These are phyloP conservation scores for Dianthus caryophyllus DNA, from an alignment of 148 eudicot genomes.

Conservation along the genomic window DNA sequence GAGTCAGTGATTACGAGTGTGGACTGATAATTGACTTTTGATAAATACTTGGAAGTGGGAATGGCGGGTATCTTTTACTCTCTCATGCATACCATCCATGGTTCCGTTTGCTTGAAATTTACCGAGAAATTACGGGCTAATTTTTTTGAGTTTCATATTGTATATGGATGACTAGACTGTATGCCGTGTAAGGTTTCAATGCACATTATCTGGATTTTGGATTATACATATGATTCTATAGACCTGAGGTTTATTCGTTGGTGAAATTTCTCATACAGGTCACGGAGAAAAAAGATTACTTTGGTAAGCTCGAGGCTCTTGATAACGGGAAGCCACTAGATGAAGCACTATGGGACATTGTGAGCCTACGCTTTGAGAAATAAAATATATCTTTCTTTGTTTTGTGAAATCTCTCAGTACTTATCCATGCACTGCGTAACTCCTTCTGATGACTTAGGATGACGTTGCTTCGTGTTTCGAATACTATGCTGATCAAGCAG, in stretches of 20 bases:
- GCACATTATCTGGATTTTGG: not conserved
- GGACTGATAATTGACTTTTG: not conserved
- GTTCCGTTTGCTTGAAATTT: too few species aligned
- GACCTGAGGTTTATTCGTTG: not conserved
- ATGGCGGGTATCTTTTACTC: not conserved
- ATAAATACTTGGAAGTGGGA: not conserved
- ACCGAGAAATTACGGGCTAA: too few species aligned
- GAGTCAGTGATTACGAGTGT: not conserved
- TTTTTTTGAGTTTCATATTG: not conserved
- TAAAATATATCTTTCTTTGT: not conserved
- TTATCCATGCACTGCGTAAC: constrained; percentile 11
- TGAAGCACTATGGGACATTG: constrained; percentile 95
- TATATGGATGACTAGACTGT: not conserved
- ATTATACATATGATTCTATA: not conserved
- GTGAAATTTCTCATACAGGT: constrained; percentile 40
- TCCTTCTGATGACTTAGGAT: constrained; percentile 49
- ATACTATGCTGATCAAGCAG: constrained; percentile 90
- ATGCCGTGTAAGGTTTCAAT: not conserved
- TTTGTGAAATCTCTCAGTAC: not conserved
- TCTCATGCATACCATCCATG: too few species aligned
- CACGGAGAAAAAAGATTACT: constrained; percentile 59
- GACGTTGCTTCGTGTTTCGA: constrained; percentile 94
- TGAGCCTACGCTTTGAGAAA: constrained; percentile 28
- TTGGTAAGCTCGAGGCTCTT: constrained; percentile 74
- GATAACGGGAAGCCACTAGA: constrained; percentile 87